Evolutionary conservation across 169 alveolate genomes (phyloP).

Genomic region (Plasmodium fragile): DNA sequence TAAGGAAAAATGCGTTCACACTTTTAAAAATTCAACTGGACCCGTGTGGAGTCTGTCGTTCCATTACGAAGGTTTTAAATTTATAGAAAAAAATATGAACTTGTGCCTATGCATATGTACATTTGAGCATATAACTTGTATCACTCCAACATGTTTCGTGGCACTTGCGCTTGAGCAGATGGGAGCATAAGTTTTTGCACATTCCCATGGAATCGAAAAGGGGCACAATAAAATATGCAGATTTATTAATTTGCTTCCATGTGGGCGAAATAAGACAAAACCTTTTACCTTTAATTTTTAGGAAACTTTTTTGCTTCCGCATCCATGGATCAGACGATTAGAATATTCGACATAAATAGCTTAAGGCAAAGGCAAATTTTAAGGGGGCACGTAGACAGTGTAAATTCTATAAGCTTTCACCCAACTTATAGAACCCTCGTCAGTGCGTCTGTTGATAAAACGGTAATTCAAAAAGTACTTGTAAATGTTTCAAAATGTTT

Average conservation of each 20-base stretch:
- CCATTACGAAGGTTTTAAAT: slow-evolving; percentile 64
- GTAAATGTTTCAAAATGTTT: slow-evolving; percentile 2
- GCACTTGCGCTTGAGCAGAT: not conserved
- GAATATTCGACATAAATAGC: slow-evolving; percentile 72
- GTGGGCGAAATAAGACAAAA: not conserved
- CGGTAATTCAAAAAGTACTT: slow-evolving; percentile 33
- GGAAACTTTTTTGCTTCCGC: slow-evolving; percentile 76
- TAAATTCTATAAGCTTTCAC: slow-evolving; percentile 66
- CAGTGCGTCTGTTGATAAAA: slow-evolving; percentile 72
- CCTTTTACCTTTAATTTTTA: slow-evolving; percentile 16
- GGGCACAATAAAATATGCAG: slow-evolving; percentile 14
- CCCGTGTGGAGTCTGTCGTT: slow-evolving; percentile 76
- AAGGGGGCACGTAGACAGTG: slow-evolving; percentile 76
- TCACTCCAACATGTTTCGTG: not conserved
- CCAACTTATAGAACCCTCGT: slow-evolving; percentile 66
- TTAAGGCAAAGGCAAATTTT: slow-evolving; percentile 75
- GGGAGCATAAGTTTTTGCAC: not conserved
- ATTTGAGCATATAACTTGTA: not conserved
- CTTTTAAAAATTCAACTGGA: slow-evolving; percentile 67
- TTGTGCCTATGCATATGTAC: not conserved
- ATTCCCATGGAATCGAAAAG: not conserved
- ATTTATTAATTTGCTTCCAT: not conserved
- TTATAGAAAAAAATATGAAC: slow-evolving; percentile 20
- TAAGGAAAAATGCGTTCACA: slow-evolving; percentile 75
- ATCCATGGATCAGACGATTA: slow-evolving; percentile 74